Percentiles rank a stretch among this genome's conserved stretches.
Evolutionary conservation across 306 rosid genomes (phyloP).

Genomic region (Alnus rubra): DNA sequence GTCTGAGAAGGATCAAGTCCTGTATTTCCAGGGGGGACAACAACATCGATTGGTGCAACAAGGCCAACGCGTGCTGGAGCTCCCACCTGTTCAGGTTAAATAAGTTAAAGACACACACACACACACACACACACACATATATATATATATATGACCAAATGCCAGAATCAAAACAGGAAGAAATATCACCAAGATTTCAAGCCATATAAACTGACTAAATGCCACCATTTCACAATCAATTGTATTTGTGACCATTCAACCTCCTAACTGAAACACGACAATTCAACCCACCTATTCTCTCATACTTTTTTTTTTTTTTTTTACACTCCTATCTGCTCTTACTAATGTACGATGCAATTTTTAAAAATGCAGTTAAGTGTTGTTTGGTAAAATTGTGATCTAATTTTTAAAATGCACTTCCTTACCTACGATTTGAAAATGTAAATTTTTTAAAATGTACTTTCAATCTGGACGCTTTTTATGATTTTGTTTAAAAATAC

Average conservation of each 20-base stretch:
- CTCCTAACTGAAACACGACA: background rate
- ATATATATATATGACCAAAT: background rate
- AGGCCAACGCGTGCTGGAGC: conserved; percentile 71
- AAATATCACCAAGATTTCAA: background rate
- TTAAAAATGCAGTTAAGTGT: no score
- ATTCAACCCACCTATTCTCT: background rate
- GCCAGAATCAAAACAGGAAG: background rate
- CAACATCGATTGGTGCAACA: conserved; percentile 61
- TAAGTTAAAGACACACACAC: background rate
- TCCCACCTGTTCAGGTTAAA: conserved; percentile 39
- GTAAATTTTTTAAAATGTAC: no score
- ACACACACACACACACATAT: no score
- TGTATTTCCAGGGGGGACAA: conserved; percentile 62
- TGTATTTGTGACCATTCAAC: background rate
- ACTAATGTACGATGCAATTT: no score
- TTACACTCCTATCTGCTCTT: no score
- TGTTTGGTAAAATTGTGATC: no score
- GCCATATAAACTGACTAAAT: no score
- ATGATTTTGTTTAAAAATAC: no score
- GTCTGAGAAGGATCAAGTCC: conserved; percentile 21
- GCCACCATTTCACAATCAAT: background rate
- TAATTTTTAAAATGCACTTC: no score
- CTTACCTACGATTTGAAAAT: no score
- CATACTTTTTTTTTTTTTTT: no score
- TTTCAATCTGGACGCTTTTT: no score